Evolutionary conservation across 352 stramenopile species (phyloP).

Genomic region (Pythium monospermum): DNA sequence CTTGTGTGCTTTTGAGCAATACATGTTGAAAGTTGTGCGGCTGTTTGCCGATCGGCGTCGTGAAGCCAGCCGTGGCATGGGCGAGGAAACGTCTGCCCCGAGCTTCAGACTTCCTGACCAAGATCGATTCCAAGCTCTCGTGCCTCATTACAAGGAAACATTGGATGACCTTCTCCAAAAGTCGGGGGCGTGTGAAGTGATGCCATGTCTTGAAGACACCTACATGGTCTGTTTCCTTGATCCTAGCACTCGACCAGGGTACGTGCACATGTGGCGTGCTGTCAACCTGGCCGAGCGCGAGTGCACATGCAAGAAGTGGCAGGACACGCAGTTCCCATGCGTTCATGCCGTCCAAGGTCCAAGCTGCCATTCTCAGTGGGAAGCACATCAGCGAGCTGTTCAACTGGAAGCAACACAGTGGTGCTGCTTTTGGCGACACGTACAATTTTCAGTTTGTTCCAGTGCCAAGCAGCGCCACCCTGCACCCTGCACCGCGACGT

Average conservation of each 20-base stretch:
- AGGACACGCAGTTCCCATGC: constrained; percentile 6
- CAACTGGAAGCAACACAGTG: not conserved
- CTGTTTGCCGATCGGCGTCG: constrained; percentile 4
- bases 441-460: not conserved
- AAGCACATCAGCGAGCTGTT: not conserved
- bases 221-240: not conserved
- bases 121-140: not conserved
- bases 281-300: not conserved
- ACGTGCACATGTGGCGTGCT: not conserved
- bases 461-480: not conserved
- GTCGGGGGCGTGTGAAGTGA: not conserved
- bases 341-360: constrained; percentile 6
- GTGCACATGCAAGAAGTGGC: constrained; percentile 7
- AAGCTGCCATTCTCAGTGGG: not conserved
- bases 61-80: not conserved
- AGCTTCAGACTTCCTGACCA: not conserved
- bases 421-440: not conserved
- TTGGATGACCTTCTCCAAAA: not conserved
- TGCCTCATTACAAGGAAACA: not conserved
- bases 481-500: not conserved
- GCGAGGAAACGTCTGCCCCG: not conserved
- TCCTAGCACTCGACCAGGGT: not conserved
- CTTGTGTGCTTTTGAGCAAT: constrained; percentile 7
- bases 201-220: not conserved
- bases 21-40: constrained; percentile 2